Evolutionary conservation across 345 rosid genomes (phyloP), one percentile per base, ranked within the genome.

Genomic region (Eucalyptus virginea): DNA sequence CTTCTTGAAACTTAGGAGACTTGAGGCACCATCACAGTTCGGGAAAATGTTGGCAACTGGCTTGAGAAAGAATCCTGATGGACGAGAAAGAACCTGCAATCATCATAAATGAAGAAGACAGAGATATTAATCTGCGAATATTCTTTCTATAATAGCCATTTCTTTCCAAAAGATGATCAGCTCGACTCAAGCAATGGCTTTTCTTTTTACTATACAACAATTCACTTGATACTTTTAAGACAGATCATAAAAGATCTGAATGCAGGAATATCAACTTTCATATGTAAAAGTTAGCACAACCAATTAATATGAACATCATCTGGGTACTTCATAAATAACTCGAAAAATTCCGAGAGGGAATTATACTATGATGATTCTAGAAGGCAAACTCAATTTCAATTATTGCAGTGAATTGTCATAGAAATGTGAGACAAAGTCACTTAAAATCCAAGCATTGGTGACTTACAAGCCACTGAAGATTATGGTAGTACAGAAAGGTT

Each of bases 21-120:
- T 93, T 32, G 95, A 93, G 86, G 95, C 96, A 90, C 93, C 94
- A 91, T 62, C 92, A 86, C 95, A 91, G 91, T 90, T 92, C 42
- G 96, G 94, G 87, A 93, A 92, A 89, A 96, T 90, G 91, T 87
- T 96, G 88, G 96, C 92, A 87, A 96, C 97, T 9, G 99, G 98
- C 94, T 98, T 98, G 81, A 98, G 98, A 89, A 96, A 92, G 93
- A 98, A 97, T 60, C 99, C 96, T 89, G 92, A 88, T 89, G 97
- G 97, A 86, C 98, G 95, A 89, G 99, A 97, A 91, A 91, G 96
- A 87, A 96, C 99, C 99, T 98, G 94, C 48, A 88, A 91, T 90
- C 81, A 92, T 86, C 86, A 89, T 58, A 83, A 88, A 81, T 37
- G 85, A 30, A 86, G 23, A 37, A 51, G 60, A 85, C 9, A 7